Conservation (phyloP, 495 filamentous ascomycete species). For the Aspergillus indologenus region DNA sequence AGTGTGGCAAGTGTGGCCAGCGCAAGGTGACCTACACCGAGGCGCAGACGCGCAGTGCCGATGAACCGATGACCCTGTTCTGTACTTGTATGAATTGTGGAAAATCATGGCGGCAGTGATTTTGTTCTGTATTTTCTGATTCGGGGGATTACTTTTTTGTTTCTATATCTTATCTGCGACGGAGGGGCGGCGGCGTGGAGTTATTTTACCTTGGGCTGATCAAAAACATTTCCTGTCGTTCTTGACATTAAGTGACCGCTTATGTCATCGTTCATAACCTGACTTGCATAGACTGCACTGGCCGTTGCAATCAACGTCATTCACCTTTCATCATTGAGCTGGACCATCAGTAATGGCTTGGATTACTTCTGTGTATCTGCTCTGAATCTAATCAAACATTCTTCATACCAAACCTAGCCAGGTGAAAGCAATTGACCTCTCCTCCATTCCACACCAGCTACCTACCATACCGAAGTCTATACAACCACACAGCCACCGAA, state of each 20-base stretch:
- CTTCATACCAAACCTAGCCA: too few species aligned
- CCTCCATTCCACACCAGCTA: too few species aligned
- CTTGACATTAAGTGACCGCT: not conserved
- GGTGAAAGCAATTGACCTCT: too few species aligned
- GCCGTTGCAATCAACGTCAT: constrained; percentile 1
- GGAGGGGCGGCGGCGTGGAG: constrained; percentile 14
- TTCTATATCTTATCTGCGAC: not conserved
- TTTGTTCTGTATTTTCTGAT: not conserved
- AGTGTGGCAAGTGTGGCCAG: constrained; percentile 85
- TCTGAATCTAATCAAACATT: too few species aligned
- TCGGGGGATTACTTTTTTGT: constrained; percentile 10
- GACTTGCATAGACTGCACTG: not conserved
- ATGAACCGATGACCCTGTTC: constrained; percentile 57
- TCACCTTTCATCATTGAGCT: not conserved
- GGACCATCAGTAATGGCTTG: too few species aligned
- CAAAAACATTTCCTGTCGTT: not conserved
- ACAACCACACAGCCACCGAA: constrained; percentile 5
- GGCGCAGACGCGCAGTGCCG: constrained; percentile 91
- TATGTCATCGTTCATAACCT: not conserved
- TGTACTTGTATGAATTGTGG: constrained; percentile 51
- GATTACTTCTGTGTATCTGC: too few species aligned
- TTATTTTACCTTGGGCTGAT: constrained; percentile 12
- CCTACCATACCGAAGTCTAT: not conserved
- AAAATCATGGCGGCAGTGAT: constrained; percentile 49
- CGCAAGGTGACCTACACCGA: constrained; percentile 94